Evolutionary conservation across 257 asterid genomes (phyloP), one percentile per base, ranked within the genome.

Genomic region (Fraxinus cuspidata): DNA sequence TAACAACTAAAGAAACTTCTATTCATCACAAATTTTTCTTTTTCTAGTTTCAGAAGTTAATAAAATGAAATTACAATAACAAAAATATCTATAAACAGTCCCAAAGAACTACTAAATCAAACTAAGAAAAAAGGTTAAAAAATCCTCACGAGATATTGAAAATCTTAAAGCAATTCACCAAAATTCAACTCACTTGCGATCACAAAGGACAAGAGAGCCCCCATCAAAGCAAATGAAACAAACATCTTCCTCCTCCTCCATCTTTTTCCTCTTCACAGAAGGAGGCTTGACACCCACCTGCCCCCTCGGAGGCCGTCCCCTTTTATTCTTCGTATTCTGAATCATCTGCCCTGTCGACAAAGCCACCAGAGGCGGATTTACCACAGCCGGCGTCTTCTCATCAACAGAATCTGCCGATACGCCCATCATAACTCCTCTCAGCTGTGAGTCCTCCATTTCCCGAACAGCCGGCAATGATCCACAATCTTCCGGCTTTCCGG

Each of bases 151-250:
- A 27, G 67, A 56, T 51, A 1, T 18, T 40, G 6, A 67, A 6
- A 81, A 49, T 58, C 6, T 13, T 70, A 64, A 66, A 15, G 76
- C 40, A 66, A 6, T 73, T 12, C 27, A 78, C 28, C 69, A 19
- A 60, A 69, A 67, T 8, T 66, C 72, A 80, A 87, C 97, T 89
- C 86, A 94, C 98, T 92, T 94, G 85, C 96, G 94, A 88, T 95
- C 99, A 75, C 99, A 95, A 44, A 95, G 92, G 19, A 95, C 97
- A 9, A 95, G 90, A 7, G 94, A 86, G 58, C 99, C 99, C 18
- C 99, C 99, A 76, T 95, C 99, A 19, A 93, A 95, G 89, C 99
- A 95, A 40, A 95, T 93, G 77, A 95, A 95, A 89, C 99, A 95
- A 31, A 95, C 97, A 71, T 95, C 99, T 63, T 91, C 98, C 44